Conservation (phyloP, 2,329 filamentous ascomycete species). For the Cadophora malorum region DNA sequence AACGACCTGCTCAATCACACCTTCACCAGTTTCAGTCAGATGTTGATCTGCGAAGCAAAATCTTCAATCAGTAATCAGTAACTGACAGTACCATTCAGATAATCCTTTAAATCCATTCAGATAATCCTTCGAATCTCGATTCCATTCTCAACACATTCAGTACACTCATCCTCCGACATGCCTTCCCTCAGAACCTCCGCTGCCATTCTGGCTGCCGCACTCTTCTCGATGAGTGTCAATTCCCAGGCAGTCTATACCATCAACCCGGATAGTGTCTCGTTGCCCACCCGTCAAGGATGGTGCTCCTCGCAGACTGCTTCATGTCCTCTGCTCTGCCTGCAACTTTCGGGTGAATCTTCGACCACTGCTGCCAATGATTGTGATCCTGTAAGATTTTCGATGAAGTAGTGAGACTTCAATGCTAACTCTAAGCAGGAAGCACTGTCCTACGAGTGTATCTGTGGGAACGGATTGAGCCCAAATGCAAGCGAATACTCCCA, state of each 20-base stretch:
- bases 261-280: constrained; percentile 64
- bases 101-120: constrained; percentile 14
- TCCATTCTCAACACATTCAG: constrained; percentile 15
- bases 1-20: neutral
- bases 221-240: constrained; percentile 49
- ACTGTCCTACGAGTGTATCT: constrained; percentile 76
- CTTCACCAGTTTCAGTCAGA: neutral
- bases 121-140: constrained; percentile 15
- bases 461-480: constrained; percentile 68
- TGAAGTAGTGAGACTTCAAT: neutral
- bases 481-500: constrained; percentile 80
- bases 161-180: constrained; percentile 50
- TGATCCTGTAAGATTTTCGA: constrained; percentile 60
- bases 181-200: constrained; percentile 55
- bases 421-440: constrained; percentile 50
- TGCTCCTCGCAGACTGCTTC: constrained; percentile 66
- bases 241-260: constrained; percentile 66
- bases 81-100: constrained; percentile 22
- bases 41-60: neutral
- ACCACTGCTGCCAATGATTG: constrained; percentile 68
- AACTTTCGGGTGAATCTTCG: constrained; percentile 53
- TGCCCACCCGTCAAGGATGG: constrained; percentile 58
- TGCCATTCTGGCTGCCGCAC: constrained; percentile 56
- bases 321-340: constrained; percentile 76
- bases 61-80: neutral